phyloP scores from a whole-genome alignment of 192 early-diverging fungal species.

The Blastocladiella britannica region DNA sequence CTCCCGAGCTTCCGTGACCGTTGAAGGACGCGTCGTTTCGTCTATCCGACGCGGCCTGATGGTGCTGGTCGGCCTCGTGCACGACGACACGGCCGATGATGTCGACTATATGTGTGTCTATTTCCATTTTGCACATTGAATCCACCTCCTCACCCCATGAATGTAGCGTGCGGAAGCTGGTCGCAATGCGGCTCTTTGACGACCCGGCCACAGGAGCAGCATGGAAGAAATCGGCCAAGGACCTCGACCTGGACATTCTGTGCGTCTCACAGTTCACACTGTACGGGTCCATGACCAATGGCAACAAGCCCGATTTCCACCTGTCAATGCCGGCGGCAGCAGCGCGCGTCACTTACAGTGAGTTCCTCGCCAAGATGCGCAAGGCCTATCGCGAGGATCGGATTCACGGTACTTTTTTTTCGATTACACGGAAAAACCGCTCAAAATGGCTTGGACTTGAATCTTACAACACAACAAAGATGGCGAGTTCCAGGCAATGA shows the following conservation, averaged over 20 bases:
- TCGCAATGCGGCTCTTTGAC: constrained; percentile 57
- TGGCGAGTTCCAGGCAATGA: constrained; percentile 92
- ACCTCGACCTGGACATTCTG: constrained; percentile 49
- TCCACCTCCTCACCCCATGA: not conserved
- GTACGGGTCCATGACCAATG: constrained; percentile 59
- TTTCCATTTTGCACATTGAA: not conserved
- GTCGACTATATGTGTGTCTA: constrained; percentile 46
- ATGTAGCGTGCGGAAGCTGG: constrained; percentile 46
- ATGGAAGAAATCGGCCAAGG: constrained; percentile 66
- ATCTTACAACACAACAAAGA: constrained; percentile 20
- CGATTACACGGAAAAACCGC: no score
- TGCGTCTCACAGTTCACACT: constrained; percentile 90
- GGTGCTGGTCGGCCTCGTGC: constrained; percentile 46
- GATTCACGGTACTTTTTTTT: constrained; percentile 43
- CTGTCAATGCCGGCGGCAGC: constrained; percentile 52
- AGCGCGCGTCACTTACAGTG: constrained; percentile 49
- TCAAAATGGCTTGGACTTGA: no score
- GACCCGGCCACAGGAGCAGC: constrained; percentile 33
- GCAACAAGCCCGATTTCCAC: constrained; percentile 83
- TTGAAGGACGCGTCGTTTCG: constrained; percentile 51
- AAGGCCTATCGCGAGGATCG: constrained; percentile 34
- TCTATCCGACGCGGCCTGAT: constrained; percentile 60
- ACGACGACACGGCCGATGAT: constrained; percentile 49
- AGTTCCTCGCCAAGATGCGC: constrained; percentile 48
- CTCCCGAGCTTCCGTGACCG: constrained; percentile 19